phyloP scores from a whole-genome alignment of 2,329 filamentous ascomycete species.

The Paraphoma sp. region DNA sequence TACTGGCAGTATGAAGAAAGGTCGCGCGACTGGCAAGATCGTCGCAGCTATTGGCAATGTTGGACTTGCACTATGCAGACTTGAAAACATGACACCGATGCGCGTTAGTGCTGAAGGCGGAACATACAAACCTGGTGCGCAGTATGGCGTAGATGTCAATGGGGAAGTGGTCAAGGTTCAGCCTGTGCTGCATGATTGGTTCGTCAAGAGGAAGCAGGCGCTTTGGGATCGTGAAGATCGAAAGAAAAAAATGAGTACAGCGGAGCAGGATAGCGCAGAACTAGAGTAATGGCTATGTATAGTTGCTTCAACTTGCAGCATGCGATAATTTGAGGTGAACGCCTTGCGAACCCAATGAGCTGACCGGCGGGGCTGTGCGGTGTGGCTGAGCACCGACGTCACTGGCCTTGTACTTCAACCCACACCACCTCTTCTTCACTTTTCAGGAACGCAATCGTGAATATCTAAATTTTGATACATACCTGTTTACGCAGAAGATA shows the following conservation, averaged over 20 bases:
- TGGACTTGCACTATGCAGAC: conserved; percentile 82
- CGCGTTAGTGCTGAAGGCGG: conserved; percentile 71
- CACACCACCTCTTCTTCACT: background rate
- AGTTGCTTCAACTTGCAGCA: background rate
- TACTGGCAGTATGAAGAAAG: conserved; percentile 53
- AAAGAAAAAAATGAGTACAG: background rate
- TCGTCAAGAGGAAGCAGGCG: conserved; percentile 50
- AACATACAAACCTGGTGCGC: conserved; percentile 63
- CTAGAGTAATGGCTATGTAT: background rate
- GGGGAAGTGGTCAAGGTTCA: conserved; percentile 46
- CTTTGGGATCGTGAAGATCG: conserved; percentile 27
- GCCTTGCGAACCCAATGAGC: conserved; percentile 5
- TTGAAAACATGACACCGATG: conserved; percentile 90
- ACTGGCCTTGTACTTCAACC: background rate
- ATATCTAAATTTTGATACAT: too few relatives aligned
- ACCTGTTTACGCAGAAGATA: too few relatives aligned
- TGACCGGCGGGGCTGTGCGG: conserved; percentile 26
- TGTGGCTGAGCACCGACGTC: conserved; percentile 27
- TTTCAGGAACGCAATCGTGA: too few relatives aligned
- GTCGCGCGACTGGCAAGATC: conserved; percentile 79
- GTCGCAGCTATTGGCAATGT: conserved; percentile 81
- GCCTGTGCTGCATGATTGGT: conserved; percentile 83
- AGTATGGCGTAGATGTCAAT: conserved; percentile 49
- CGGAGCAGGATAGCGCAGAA: conserved; percentile 26
- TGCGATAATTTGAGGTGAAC: background rate